A percentile compares a stretch with the other conserved stretches of the same genome.
These are phyloP conservation scores for Aspergillus carlsbadensis DNA, from an alignment of 495 filamentous ascomycete species.

Conservation along the genomic window DNA sequence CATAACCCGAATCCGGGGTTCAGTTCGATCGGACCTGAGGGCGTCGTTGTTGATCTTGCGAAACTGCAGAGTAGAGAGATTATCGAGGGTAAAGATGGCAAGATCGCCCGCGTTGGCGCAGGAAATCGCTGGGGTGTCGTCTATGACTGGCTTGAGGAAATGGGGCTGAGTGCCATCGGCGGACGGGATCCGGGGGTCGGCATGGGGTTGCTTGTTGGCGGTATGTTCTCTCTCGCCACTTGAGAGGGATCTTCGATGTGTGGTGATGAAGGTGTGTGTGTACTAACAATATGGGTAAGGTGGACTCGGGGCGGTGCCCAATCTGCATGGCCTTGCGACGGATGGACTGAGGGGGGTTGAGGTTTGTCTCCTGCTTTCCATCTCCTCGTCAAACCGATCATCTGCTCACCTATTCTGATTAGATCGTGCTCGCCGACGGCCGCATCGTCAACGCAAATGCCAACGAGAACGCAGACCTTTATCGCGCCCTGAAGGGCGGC, in stretches of 20 bases:
- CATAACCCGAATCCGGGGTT: constrained; percentile 17
- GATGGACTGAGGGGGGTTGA: too few relatives aligned
- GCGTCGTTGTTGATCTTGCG: constrained; percentile 14
- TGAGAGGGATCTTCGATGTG: background rate
- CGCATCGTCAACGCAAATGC: constrained; percentile 43
- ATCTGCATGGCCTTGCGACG: too few relatives aligned
- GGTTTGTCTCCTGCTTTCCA: too few relatives aligned
- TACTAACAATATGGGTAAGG: too few relatives aligned
- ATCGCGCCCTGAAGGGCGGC: constrained; percentile 30
- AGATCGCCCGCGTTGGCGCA: too few relatives aligned
- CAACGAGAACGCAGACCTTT: constrained; percentile 29
- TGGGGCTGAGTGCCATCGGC: background rate
- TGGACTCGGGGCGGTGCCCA: too few relatives aligned
- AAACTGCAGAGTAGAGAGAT: background rate
- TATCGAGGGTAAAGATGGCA: too few relatives aligned
- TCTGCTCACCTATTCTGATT: background rate
- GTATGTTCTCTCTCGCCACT: background rate
- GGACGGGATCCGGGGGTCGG: background rate
- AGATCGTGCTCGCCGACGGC: constrained; percentile 46
- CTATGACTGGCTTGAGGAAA: too few relatives aligned
- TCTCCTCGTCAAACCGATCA: too few relatives aligned
- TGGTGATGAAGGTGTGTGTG: too few relatives aligned
- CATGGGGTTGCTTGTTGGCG: constrained; percentile 1
- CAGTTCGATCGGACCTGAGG: constrained; percentile 1
- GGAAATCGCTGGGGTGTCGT: too few relatives aligned